A percentile compares a stretch with the other conserved stretches of the same genome.
Evolutionary conservation across 2,329 filamentous ascomycete genomes (phyloP).

Genomic region (Pyrenochaeta sp.): DNA sequence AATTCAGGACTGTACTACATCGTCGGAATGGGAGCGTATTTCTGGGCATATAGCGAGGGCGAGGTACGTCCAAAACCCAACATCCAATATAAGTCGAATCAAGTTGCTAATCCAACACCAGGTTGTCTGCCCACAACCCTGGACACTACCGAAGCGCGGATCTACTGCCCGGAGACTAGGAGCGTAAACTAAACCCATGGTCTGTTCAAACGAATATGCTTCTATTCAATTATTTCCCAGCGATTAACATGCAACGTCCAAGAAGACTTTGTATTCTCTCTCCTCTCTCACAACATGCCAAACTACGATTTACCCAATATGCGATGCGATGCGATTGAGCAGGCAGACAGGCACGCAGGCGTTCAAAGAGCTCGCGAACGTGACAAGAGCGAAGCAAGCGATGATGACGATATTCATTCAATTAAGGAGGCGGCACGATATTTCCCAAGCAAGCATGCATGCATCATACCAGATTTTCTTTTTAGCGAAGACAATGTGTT

Average conservation of each 20-base stretch:
- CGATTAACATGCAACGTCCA: constrained; percentile 1
- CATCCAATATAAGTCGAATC: not conserved
- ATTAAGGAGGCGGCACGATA: not conserved
- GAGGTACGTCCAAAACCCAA: constrained; percentile 70
- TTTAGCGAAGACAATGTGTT: no score
- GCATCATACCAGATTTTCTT: not conserved
- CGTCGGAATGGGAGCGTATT: constrained; percentile 85
- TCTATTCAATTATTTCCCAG: not conserved
- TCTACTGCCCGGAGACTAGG: constrained; percentile 31
- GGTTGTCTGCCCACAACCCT: constrained; percentile 60
- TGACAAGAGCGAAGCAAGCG: not conserved
- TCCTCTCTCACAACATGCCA: not conserved
- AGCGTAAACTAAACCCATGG: constrained; percentile 25
- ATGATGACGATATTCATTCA: not conserved
- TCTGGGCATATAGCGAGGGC: constrained; percentile 97
- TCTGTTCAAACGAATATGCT: not conserved
- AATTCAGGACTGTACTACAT: constrained; percentile 93
- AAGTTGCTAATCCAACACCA: constrained; percentile 32
- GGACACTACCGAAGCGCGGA: constrained; percentile 59
- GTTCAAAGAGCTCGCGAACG: not conserved
- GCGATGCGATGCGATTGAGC: no score
- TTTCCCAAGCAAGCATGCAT: not conserved
- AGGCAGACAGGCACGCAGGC: not conserved
- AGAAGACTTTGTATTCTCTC: constrained; percentile 1
- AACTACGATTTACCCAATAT: not conserved